Evolutionary conservation across 768 basidiomycete genomes (phyloP).

Genomic region (Naganishia randhawae): DNA sequence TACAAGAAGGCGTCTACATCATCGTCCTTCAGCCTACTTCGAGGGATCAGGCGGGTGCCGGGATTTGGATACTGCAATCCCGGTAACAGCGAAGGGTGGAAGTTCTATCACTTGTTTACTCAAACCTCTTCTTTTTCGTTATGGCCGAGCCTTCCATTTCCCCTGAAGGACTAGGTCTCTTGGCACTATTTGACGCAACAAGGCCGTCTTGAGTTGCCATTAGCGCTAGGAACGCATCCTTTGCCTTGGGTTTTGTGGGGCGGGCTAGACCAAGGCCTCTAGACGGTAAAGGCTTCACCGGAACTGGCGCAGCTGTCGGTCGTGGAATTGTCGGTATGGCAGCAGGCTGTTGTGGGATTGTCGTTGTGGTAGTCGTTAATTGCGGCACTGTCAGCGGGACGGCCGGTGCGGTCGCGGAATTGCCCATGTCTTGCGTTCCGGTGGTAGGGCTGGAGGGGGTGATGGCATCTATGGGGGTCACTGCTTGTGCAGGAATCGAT

Average conservation of each 20-base stretch:
- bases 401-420: not conserved
- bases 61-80: not conserved
- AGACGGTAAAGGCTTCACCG: not conserved
- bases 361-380: not conserved
- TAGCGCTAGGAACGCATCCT: not conserved
- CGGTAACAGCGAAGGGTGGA: not conserved
- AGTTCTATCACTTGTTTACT: not conserved
- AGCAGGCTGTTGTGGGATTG: not conserved
- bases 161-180: not conserved
- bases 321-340: not conserved
- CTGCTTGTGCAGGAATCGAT: not conserved
- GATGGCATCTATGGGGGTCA: not conserved
- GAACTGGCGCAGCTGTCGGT: not conserved
- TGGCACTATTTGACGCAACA: not conserved
- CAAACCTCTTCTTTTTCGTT: not conserved
- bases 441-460: not conserved
- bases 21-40: not conserved
- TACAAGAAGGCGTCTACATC: not conserved
- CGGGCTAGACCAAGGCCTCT: not conserved
- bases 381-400: too few relatives aligned
- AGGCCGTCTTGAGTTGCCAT: not conserved
- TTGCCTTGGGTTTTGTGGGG: not conserved
- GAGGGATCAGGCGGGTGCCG: not conserved
- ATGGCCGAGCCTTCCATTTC: not conserved
- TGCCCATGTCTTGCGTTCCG: not conserved